phyloP scores from a whole-genome alignment of 805 yeast species.

The Candida stauntonica region DNA sequence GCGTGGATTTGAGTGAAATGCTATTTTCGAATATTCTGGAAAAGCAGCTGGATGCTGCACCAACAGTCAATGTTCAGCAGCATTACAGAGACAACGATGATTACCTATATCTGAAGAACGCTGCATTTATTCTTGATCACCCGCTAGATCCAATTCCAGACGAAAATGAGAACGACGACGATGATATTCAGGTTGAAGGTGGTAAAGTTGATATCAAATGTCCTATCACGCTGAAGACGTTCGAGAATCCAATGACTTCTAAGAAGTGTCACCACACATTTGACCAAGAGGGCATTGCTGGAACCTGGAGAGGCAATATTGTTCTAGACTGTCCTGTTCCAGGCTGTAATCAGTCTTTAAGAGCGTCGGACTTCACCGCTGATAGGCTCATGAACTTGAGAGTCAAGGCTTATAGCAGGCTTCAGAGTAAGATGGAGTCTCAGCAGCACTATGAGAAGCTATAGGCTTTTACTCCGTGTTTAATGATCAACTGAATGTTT shows the following conservation, averaged over 20 bases:
- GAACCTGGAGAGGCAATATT: slow-evolving; percentile 26
- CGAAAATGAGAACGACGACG: slow-evolving; percentile 39
- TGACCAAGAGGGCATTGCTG: slow-evolving; percentile 43
- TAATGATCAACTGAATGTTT: too few species aligned
- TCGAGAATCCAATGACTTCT: slow-evolving; percentile 52
- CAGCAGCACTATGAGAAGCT: slow-evolving; percentile 15
- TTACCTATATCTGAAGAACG: slow-evolving; percentile 33
- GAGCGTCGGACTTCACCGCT: slow-evolving; percentile 33
- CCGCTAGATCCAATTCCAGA: slow-evolving; percentile 64
- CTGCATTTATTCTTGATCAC: slow-evolving; percentile 45
- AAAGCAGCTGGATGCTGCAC: neutral
- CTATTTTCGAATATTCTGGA: slow-evolving; percentile 14
- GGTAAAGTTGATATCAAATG: slow-evolving; percentile 66
- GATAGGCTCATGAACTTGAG: slow-evolving; percentile 57
- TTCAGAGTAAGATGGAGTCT: slow-evolving; percentile 13
- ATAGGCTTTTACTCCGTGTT: slow-evolving; percentile 6
- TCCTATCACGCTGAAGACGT: slow-evolving; percentile 55
- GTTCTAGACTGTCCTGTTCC: slow-evolving; percentile 51
- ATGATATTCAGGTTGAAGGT: slow-evolving; percentile 63
- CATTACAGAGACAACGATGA: slow-evolving; percentile 5
- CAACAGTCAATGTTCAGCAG: neutral
- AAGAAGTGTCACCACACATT: slow-evolving; percentile 57
- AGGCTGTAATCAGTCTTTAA: slow-evolving; percentile 37
- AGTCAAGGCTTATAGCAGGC: slow-evolving; percentile 36
- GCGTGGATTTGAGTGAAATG: slow-evolving; percentile 1